phyloP scores from a whole-genome alignment of 257 asterid genomes.

The Thymus mandschuricus region DNA sequence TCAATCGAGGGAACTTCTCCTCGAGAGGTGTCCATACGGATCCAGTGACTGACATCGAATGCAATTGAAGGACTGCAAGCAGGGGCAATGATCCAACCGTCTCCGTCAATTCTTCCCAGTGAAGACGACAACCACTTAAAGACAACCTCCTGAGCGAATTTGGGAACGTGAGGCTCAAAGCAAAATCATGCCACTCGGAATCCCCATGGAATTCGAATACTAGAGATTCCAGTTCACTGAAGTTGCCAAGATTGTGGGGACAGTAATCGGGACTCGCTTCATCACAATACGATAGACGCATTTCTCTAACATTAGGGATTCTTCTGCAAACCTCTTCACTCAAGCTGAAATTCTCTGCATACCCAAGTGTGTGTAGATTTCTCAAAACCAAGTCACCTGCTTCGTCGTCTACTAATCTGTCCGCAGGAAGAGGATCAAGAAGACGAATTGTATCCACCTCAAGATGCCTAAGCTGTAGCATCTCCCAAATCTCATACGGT shows the following conservation, averaged over 20 bases:
- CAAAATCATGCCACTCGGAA: too few species aligned
- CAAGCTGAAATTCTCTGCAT: too few species aligned
- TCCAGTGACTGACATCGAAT: neutral
- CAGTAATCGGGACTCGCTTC: neutral
- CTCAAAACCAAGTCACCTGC: too few species aligned
- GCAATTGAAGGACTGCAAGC: neutral
- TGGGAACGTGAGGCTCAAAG: neutral
- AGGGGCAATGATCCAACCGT: constrained; percentile 6
- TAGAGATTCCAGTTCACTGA: neutral
- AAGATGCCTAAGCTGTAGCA: too few species aligned
- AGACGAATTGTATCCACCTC: neutral
- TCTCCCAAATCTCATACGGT: too few species aligned
- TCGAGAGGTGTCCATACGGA: neutral
- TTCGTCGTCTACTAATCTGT: too few species aligned
- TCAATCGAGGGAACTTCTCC: neutral
- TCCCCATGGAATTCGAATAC: neutral
- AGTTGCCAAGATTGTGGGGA: neutral
- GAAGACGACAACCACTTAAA: neutral
- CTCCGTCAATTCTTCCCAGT: constrained; percentile 2
- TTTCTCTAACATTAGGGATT: neutral
- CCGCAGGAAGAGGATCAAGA: neutral
- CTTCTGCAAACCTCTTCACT: neutral
- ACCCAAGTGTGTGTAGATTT: too few species aligned
- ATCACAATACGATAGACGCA: neutral
- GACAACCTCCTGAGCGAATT: neutral